phyloP scores from a whole-genome alignment of 1,284 basidiomycete genomes.

The Agaricales sp. region DNA sequence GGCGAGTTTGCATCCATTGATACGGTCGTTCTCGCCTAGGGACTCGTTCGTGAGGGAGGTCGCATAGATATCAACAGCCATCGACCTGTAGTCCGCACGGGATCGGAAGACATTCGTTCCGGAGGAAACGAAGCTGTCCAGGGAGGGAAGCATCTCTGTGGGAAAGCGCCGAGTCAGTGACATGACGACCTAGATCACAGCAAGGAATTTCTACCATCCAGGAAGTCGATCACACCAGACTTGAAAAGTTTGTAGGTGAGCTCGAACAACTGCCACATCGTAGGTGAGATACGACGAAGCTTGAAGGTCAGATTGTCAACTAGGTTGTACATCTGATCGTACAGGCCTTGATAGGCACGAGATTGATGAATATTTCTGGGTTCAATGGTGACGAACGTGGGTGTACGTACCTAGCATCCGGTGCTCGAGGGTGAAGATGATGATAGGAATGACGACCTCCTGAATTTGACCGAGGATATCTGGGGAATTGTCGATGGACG shows the following conservation, averaged over 20 bases:
- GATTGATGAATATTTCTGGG: too few relatives aligned
- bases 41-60: conserved; percentile 64
- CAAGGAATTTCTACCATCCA: conserved; percentile 46
- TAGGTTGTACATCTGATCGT: conserved; percentile 84
- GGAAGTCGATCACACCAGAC: conserved; percentile 74
- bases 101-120: conserved; percentile 69
- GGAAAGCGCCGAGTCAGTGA: conserved; percentile 1
- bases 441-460: conserved; percentile 71
- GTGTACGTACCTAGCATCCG: conserved; percentile 52
- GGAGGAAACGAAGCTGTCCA: conserved; percentile 88
- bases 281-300: conserved; percentile 63
- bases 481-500: conserved; percentile 62
- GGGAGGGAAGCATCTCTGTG: conserved; percentile 78
- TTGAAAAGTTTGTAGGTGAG: conserved; percentile 82
- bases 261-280: conserved; percentile 85
- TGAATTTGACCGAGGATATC: conserved; percentile 78
- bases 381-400: conserved; percentile 2
- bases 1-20: conserved; percentile 80
- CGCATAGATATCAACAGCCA: conserved; percentile 79
- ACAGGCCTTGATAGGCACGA: conserved; percentile 51
- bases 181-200: too few relatives aligned
- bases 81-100: conserved; percentile 68
- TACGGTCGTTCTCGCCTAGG: conserved; percentile 75
- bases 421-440: conserved; percentile 69
- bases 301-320: conserved; percentile 84